These are phyloP conservation scores for Prosopis cineraria DNA, from an alignment of 306 rosid genomes.

Conservation along the genomic window DNA sequence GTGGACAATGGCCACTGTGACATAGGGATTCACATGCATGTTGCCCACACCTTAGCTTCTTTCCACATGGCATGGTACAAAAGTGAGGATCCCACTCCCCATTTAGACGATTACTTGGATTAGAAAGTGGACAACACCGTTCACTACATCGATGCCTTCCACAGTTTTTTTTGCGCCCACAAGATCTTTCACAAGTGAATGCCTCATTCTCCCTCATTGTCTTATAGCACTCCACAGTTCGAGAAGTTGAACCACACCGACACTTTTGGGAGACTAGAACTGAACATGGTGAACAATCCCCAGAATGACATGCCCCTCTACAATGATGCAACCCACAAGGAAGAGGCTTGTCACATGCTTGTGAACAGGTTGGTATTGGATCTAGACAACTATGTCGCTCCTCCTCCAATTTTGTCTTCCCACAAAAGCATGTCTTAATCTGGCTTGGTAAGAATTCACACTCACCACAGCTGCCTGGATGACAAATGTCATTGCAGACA, in stretches of 20 bases:
- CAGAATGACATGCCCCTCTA: constrained; percentile 70
- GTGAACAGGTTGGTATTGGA: constrained; percentile 80
- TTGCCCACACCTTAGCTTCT: constrained; percentile 89
- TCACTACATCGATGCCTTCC: constrained; percentile 95
- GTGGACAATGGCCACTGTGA: constrained; percentile 95
- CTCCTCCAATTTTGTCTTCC: constrained; percentile 75
- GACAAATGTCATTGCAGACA: constrained; percentile 65
- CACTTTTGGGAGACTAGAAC: constrained; percentile 76
- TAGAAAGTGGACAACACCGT: constrained; percentile 78
- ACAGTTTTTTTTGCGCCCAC: constrained; percentile 87
- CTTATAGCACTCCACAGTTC: constrained; percentile 74
- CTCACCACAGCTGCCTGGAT: constrained; percentile 77
- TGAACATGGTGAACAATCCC: constrained; percentile 80
- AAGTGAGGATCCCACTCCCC: constrained; percentile 91
- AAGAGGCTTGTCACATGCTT: constrained; percentile 65
- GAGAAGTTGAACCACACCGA: constrained; percentile 73
- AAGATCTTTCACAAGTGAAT: constrained; percentile 79
- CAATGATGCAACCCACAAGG: constrained; percentile 69
- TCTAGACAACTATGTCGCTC: constrained; percentile 78
- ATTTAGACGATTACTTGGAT: constrained; percentile 38
- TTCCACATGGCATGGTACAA: constrained; percentile 80
- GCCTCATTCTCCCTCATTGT: constrained; percentile 49
- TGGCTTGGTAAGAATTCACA: constrained; percentile 70
- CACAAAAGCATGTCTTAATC: constrained; percentile 76
- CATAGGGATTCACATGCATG: constrained; percentile 84